Percentiles rank a stretch among this genome's conserved stretches.
These are phyloP conservation scores for Naganishia liquefaciens DNA, from an alignment of 1,284 basidiomycete genomes.

Conservation along the genomic window DNA sequence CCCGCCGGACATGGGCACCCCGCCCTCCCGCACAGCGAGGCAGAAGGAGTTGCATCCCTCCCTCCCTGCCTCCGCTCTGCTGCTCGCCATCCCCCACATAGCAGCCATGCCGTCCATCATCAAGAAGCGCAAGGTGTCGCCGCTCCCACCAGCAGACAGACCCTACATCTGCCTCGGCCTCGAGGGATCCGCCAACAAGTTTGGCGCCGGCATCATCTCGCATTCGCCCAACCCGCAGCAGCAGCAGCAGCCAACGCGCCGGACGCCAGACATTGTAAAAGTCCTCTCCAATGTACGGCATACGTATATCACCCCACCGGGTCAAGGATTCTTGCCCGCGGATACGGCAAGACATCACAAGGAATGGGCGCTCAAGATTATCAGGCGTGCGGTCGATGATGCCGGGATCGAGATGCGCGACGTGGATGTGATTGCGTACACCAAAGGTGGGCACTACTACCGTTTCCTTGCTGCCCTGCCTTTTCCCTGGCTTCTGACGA, in stretches of 20 bases:
- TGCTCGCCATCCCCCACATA: background rate
- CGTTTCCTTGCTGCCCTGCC: too few species aligned
- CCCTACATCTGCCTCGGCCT: constrained; percentile 67
- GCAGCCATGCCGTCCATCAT: background rate
- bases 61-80: too few species aligned
- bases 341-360: constrained; percentile 96
- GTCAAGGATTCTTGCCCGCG: constrained; percentile 92
- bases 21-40: too few species aligned
- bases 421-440: constrained; percentile 93
- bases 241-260: constrained; percentile 47
- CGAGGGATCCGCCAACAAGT: constrained; percentile 96
- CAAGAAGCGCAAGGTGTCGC: constrained; percentile 28
- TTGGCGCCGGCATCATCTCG: constrained; percentile 91
- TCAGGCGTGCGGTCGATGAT: constrained; percentile 74
- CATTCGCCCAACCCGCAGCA: constrained; percentile 60
- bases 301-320: constrained; percentile 97
- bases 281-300: constrained; percentile 86
- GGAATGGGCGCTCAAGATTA: constrained; percentile 83
- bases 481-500: background rate
- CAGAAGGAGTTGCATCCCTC: too few species aligned
- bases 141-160: constrained; percentile 32
- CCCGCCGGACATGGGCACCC: too few species aligned
- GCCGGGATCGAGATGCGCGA: constrained; percentile 72
- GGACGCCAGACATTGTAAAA: constrained; percentile 55
- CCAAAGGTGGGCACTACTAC: constrained; percentile 75